These are phyloP conservation scores for Dionaea muscipula DNA, from an alignment of 179 eudicot species.

Conservation along the genomic window DNA sequence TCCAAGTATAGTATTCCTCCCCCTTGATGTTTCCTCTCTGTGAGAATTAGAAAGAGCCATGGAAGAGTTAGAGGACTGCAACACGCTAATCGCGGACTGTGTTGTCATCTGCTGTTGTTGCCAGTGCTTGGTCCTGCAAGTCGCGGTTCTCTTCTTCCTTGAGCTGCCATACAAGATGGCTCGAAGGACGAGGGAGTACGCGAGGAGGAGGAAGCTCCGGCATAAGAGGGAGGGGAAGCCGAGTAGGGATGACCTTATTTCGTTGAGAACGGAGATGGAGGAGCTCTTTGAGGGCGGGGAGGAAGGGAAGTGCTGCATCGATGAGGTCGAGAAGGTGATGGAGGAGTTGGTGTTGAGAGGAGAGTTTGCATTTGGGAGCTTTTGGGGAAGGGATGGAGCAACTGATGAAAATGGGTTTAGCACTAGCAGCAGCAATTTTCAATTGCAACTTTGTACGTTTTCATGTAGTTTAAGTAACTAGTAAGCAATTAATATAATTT, in stretches of 20 bases:
- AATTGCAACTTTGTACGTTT: too few relatives aligned
- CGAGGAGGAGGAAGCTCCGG: constrained; percentile 27
- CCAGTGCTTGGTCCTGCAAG: constrained; percentile 55
- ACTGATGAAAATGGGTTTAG: too few relatives aligned
- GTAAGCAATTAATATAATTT: too few relatives aligned
- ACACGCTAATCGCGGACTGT: constrained; percentile 48
- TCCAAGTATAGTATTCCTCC: neutral
- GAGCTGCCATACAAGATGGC: constrained; percentile 37
- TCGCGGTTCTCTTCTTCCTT: constrained; percentile 36
- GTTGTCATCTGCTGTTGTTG: constrained; percentile 68
- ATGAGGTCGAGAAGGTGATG: constrained; percentile 35
- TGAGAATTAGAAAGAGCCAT: constrained; percentile 9
- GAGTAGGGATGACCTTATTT: neutral
- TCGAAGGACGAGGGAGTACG: constrained; percentile 24
- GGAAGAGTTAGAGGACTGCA: constrained; percentile 71
- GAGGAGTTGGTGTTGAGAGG: constrained; percentile 32
- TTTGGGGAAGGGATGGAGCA: constrained; percentile 30
- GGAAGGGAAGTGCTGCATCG: constrained; percentile 19
- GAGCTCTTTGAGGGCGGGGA: constrained; percentile 8
- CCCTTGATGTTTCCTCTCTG: constrained; percentile 2
- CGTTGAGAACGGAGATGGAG: neutral
- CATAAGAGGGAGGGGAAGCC: constrained; percentile 10
- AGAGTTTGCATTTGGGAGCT: constrained; percentile 48
- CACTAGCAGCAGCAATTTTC: too few relatives aligned
- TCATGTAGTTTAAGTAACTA: too few relatives aligned